Base-by-base conservation (phyloP, 2,329 filamentous ascomycete species). In the Aspergillus tubingensis region DNA sequence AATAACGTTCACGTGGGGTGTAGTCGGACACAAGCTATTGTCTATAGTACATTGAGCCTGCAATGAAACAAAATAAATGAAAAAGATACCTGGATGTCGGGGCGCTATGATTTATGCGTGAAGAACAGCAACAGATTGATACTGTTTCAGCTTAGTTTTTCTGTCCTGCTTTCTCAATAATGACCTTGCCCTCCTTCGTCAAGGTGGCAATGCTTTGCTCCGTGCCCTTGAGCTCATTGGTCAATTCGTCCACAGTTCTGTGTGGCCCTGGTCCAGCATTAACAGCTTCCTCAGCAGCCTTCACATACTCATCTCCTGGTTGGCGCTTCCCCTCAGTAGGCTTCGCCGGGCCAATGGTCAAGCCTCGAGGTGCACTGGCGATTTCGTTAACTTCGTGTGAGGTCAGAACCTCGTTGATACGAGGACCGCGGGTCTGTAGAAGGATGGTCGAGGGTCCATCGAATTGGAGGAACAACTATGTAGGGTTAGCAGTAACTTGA, bases 331-430 rank as follows among this genome's bases (percentile, higher is more conserved):
- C 57, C 19, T 65, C 63, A 23, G 53, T 39, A 15, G 62, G 38
- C 32, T 71, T 83, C 8, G 89, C 75, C 2, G 87, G 87, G 38
- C 85, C 80, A 2, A 86, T 80, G 0, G 91, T 83, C 1, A 84
- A 82, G 1, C 93, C 94, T 0, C 91, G 86, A 32, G 92, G 90
- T 5, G 88, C 82, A 71, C 93, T 89, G 0, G 94, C 94, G 62
- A 97, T 91, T 78, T 98, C 95, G 67, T 96, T 93, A 58, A 98
- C 86, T 66, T 99, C 89, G 53, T 88, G 85, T 27, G 84, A 82
- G 4, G 88, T 91, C 65, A 99, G 81, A 2, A 91, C 85, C 65
- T 99, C 94, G 56, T 86, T 87, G 47, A 96, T 80, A 15, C 90
- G 84, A 21, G 91, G 86, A 13, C 88, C 92, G n/a, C 94, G 87